Conservation (phyloP, 2,329 filamentous ascomycete genomes). For the Cladobotryum mycophilum region DNA sequence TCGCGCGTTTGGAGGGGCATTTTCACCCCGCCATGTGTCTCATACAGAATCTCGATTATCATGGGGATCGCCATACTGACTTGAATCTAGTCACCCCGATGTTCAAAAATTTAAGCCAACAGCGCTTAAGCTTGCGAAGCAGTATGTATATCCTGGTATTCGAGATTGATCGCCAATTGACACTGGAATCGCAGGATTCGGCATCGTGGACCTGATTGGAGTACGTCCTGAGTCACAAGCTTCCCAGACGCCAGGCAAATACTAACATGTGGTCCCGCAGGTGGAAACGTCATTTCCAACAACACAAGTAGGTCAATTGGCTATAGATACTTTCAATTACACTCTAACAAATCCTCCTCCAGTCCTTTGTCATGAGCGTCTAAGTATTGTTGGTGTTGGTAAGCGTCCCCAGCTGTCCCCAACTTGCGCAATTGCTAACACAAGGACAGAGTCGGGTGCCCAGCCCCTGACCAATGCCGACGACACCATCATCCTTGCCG, state of each 20-base stretch:
- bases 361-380: constrained; percentile 95
- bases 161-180: constrained; percentile 7
- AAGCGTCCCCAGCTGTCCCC: constrained; percentile 31
- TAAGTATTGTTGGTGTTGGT: constrained; percentile 97
- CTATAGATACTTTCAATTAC: not conserved
- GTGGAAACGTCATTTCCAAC: constrained; percentile 83
- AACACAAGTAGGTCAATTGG: constrained; percentile 68
- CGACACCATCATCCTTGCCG: constrained; percentile 79
- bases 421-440: constrained; percentile 14
- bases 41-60: not conserved
- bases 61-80: not conserved
- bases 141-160: constrained; percentile 51
- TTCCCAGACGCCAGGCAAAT: not conserved
- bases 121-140: constrained; percentile 87
- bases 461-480: constrained; percentile 94
- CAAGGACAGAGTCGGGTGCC: constrained; percentile 72
- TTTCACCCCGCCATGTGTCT: constrained; percentile 25
- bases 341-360: constrained; percentile 23
- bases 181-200: constrained; percentile 57
- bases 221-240: constrained; percentile 49
- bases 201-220: constrained; percentile 97
- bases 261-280: constrained; percentile 35
- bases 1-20: constrained; percentile 24
- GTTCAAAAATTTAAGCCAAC: constrained; percentile 95
- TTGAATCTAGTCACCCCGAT: constrained; percentile 66